phyloP scores from a whole-genome alignment of 257 asterid species.

The Penstemon eatonii region DNA sequence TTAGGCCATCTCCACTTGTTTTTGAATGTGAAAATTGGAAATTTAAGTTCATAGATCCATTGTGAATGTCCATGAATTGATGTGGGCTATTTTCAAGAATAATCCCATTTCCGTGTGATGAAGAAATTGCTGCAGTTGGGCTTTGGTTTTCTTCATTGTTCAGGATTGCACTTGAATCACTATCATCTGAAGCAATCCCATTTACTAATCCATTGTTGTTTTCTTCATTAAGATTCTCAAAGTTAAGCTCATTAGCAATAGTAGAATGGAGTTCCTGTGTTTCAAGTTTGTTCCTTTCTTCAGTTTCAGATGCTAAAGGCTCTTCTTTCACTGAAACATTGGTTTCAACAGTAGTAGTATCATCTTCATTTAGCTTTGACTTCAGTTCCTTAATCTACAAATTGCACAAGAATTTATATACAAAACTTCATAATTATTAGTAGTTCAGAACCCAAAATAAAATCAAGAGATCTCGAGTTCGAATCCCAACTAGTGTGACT shows the following conservation, averaged over 20 bases:
- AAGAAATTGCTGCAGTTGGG: conserved; percentile 53
- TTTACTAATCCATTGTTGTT: not conserved
- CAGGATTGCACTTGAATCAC: conserved; percentile 80
- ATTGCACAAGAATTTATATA: not conserved
- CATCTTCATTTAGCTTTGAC: conserved; percentile 47
- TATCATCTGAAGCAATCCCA: conserved; percentile 45
- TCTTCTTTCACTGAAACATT: conserved; percentile 58
- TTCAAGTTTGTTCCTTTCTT: conserved; percentile 33
- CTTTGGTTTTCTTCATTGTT: conserved; percentile 56
- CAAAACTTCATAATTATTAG: too few relatives aligned
- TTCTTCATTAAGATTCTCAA: conserved; percentile 36
- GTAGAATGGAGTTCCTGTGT: not conserved
- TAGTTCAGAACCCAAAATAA: too few relatives aligned
- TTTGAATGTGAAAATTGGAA: conserved; percentile 28
- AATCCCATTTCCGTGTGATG: conserved; percentile 36
- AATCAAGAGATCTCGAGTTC: too few relatives aligned
- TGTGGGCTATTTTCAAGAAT: conserved; percentile 32
- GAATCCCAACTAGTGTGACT: too few relatives aligned
- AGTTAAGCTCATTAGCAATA: conserved; percentile 37
- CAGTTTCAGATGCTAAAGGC: conserved; percentile 48
- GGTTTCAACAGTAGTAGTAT: conserved; percentile 24
- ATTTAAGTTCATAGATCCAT: conserved; percentile 29
- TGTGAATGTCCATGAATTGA: conserved; percentile 36
- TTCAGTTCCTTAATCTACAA: conserved; percentile 64
- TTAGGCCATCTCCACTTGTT: conserved; percentile 38